phyloP scores from a whole-genome alignment of 2,329 filamentous ascomycete genomes.

The Fusarium sp. region DNA sequence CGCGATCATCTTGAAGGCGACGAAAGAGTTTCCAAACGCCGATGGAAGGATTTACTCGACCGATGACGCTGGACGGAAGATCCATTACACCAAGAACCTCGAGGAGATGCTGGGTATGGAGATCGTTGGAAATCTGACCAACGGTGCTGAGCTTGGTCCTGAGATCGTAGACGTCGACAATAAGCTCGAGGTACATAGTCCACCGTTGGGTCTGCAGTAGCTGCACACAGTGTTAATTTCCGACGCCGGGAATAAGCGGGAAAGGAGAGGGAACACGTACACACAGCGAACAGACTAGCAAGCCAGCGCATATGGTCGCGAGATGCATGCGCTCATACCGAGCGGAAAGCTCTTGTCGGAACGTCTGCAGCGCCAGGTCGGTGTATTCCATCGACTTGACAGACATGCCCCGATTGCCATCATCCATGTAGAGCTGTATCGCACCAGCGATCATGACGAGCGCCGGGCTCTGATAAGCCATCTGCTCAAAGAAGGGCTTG shows the following conservation, averaged over 20 bases:
- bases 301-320: constrained; percentile 32
- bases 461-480: constrained; percentile 38
- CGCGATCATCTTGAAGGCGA: constrained; percentile 20
- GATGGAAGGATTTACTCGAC: constrained; percentile 18
- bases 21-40: constrained; percentile 39
- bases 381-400: constrained; percentile 38
- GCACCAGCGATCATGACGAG: constrained; percentile 31
- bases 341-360: constrained; percentile 30
- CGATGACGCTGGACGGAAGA: constrained; percentile 29
- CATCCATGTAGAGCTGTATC: constrained; percentile 38
- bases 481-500: constrained; percentile 36
- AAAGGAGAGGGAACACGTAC: constrained; percentile 11
- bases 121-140: constrained; percentile 16
- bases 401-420: constrained; percentile 19
- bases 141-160: constrained; percentile 12
- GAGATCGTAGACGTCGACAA: constrained; percentile 33
- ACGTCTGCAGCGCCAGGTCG: constrained; percentile 34
- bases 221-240: background rate
- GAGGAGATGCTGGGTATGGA: constrained; percentile 22
- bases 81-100: constrained; percentile 41
- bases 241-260: background rate
- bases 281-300: constrained; percentile 35
- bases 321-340: constrained; percentile 32
- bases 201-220: constrained; percentile 36
- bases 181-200: constrained; percentile 38